These are phyloP conservation scores for Rhodotorula sp. DNA, from an alignment of 1,284 basidiomycete species.

Conservation along the genomic window DNA sequence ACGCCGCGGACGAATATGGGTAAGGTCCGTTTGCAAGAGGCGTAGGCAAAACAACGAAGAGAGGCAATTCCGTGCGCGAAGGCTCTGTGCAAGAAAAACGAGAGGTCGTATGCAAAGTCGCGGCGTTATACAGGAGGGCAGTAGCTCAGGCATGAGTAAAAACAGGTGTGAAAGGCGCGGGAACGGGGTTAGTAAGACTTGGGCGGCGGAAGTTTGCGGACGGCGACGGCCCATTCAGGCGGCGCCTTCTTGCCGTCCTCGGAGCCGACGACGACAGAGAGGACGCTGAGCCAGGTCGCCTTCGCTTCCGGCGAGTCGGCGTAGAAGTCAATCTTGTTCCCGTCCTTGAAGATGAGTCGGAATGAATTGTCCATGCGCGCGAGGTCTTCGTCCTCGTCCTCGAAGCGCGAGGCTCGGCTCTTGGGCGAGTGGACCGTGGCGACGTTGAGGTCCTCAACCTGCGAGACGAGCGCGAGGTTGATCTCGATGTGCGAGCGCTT, in stretches of 20 bases:
- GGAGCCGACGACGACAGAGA: slow-evolving; percentile 7
- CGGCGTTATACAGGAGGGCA: no score
- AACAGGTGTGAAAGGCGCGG: no score
- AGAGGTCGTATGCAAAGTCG: no score
- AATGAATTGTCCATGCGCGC: slow-evolving; percentile 76
- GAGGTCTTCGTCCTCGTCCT: slow-evolving; percentile 57
- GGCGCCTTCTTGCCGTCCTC: slow-evolving; percentile 16
- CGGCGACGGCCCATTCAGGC: slow-evolving; percentile 37
- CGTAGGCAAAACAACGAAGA: no score
- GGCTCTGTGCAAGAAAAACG: no score
- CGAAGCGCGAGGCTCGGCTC: slow-evolving; percentile 15
- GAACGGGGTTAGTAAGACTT: neutral
- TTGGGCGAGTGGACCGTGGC: slow-evolving; percentile 51
- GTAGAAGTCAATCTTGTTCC: slow-evolving; percentile 82
- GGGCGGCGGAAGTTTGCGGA: slow-evolving; percentile 12
- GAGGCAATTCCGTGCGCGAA: no score
- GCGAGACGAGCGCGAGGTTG: slow-evolving; percentile 77
- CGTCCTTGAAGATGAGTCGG: slow-evolving; percentile 73
- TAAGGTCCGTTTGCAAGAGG: no score
- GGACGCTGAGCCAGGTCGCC: slow-evolving; percentile 61
- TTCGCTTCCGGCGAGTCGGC: slow-evolving; percentile 90
- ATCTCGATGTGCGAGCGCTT: slow-evolving; percentile 86
- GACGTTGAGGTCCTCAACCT: slow-evolving; percentile 72
- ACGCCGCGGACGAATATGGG: neutral
- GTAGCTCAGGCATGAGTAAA: no score